A percentile compares a stretch with the other conserved stretches of the same genome.
phyloP scores from a whole-genome alignment of 1,139 yeast genomes.

The Sugiyamaella castrensis region DNA sequence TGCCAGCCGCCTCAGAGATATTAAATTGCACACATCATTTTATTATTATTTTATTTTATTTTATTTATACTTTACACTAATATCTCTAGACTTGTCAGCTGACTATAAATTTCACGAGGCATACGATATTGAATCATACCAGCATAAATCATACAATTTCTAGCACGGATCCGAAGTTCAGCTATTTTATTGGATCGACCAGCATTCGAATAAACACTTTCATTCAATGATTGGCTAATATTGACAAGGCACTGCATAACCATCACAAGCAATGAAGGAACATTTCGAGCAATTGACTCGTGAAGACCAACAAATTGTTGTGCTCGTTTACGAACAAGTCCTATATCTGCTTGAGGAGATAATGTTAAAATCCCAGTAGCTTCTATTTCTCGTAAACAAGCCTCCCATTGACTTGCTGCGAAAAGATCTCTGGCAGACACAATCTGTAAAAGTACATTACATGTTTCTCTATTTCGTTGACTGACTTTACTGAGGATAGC shows the following conservation, averaged over 20 bases:
- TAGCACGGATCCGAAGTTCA: conserved; percentile 64
- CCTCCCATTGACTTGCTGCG: conserved; percentile 57
- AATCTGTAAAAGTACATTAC: conserved; percentile 60
- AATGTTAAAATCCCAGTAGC: conserved; percentile 67
- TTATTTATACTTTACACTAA: conserved; percentile 10
- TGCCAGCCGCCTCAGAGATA: no score
- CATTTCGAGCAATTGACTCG: conserved; percentile 70
- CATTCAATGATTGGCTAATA: conserved; percentile 49
- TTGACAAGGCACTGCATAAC: conserved; percentile 76
- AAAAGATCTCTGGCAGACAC: conserved; percentile 65
- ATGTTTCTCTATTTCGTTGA: conserved; percentile 48
- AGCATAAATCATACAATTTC: conserved; percentile 89
- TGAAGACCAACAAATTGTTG: conserved; percentile 60
- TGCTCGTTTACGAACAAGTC: conserved; percentile 52
- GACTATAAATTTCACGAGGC: conserved; percentile 87
- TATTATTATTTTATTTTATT: neutral
- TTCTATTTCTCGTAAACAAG: conserved; percentile 53
- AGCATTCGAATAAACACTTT: conserved; percentile 48
- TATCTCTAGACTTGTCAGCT: conserved; percentile 63
- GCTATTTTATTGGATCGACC: conserved; percentile 55
- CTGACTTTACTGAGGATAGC: conserved; percentile 35
- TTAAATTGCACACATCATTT: no score
- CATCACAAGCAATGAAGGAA: conserved; percentile 77
- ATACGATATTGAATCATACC: conserved; percentile 94
- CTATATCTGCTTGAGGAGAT: conserved; percentile 43